A percentile compares a stretch with the other conserved stretches of the same genome.
Conservation (phyloP, 1,139 yeast species). For the Kodamaea alishanica region DNA sequence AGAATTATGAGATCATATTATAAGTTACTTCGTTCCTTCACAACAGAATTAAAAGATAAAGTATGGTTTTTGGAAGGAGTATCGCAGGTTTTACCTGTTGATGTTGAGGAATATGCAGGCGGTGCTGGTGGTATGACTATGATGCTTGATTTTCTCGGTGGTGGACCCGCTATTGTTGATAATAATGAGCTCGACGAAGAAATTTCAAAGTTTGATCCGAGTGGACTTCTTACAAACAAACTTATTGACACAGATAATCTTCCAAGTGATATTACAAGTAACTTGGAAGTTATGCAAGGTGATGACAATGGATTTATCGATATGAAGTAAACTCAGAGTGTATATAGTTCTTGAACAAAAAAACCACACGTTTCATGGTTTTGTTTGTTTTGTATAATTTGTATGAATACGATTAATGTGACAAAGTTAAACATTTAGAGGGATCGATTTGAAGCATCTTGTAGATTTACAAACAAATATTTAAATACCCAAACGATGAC, state of each 20-base stretch:
- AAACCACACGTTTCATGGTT: too few relatives aligned
- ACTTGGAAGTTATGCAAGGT: slow-evolving; percentile 48
- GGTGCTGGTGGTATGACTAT: slow-evolving; percentile 85
- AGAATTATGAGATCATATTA: slow-evolving; percentile 86
- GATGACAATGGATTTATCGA: slow-evolving; percentile 33
- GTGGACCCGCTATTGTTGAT: slow-evolving; percentile 53
- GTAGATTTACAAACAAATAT: too few relatives aligned
- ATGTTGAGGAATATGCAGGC: slow-evolving; percentile 79
- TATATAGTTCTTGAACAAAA: not conserved
- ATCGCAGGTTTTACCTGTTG: slow-evolving; percentile 76
- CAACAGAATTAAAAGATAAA: slow-evolving; percentile 80
- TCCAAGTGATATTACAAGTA: slow-evolving; percentile 54
- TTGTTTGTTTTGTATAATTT: too few relatives aligned
- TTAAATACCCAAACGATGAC: too few relatives aligned
- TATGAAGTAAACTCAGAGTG: slow-evolving; percentile 18
- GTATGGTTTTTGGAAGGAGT: slow-evolving; percentile 97
- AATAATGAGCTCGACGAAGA: slow-evolving; percentile 35
- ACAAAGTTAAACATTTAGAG: too few relatives aligned
- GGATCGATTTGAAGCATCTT: too few relatives aligned
- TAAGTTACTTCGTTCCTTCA: slow-evolving; percentile 72
- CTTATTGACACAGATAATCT: slow-evolving; percentile 52
- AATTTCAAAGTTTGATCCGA: slow-evolving; percentile 44
- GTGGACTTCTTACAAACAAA: slow-evolving; percentile 37
- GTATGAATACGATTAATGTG: too few relatives aligned
- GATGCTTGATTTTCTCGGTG: slow-evolving; percentile 84